Evolutionary conservation across 371 early-diverging fungal genomes (phyloP).

Genomic region (Circinella minor): DNA sequence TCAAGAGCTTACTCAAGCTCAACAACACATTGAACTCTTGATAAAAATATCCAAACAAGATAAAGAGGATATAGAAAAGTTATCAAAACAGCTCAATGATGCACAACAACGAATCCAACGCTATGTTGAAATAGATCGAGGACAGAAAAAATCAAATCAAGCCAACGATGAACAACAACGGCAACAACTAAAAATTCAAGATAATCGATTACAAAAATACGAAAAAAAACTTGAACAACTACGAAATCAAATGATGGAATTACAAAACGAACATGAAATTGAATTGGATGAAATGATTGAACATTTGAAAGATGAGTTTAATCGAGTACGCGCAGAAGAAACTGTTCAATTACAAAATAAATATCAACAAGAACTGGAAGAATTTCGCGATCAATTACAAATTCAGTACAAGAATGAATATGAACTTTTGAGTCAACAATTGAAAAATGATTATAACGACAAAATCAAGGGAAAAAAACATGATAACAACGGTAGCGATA

Average conservation of each 20-base stretch:
- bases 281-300: too few species aligned
- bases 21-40: not conserved
- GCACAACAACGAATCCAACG: conserved; percentile 4
- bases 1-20: not conserved
- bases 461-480: too few species aligned
- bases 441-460: too few species aligned
- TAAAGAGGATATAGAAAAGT: not conserved
- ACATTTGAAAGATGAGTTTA: too few species aligned
- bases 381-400: too few species aligned
- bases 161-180: not conserved
- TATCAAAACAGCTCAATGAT: conserved; percentile 1
- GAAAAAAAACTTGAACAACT: not conserved
- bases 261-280: too few species aligned
- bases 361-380: too few species aligned
- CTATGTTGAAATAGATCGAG: not conserved
- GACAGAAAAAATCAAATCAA: not conserved
- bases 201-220: not conserved
- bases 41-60: not conserved
- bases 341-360: too few species aligned
- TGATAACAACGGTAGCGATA: too few species aligned
- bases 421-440: too few species aligned
- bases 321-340: too few species aligned
- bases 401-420: too few species aligned
- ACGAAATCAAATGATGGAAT: not conserved
- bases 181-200: not conserved